Evolutionary conservation across 2,329 filamentous ascomycete genomes (phyloP).

Genomic region (Talaromyces islandicus): DNA sequence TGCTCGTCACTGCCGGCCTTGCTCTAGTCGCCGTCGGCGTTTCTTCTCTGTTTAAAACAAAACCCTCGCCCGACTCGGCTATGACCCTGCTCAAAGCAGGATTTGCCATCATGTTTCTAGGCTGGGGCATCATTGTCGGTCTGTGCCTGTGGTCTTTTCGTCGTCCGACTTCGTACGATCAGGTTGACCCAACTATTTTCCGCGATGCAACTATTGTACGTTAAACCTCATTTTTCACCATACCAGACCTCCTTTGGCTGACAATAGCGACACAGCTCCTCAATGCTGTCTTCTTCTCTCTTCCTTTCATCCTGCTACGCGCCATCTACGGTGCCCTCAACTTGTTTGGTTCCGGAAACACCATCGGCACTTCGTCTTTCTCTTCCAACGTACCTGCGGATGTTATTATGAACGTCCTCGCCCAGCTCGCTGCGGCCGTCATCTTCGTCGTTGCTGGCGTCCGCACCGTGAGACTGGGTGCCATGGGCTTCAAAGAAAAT

Average conservation of each 20-base stretch:
- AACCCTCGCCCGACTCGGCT: neutral
- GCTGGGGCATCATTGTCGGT: neutral
- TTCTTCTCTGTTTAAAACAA: neutral
- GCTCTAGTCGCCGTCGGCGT: constrained; percentile 6
- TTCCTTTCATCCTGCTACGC: constrained; percentile 5
- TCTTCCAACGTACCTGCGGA: constrained; percentile 5
- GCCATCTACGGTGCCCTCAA: constrained; percentile 7
- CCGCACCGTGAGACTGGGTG: neutral
- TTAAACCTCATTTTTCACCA: neutral
- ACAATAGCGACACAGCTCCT: neutral
- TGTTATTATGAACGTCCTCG: constrained; percentile 8
- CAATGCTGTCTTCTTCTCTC: constrained; percentile 8
- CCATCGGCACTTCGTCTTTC: constrained; percentile 1
- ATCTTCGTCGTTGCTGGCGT: constrained; percentile 2
- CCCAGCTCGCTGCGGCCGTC: constrained; percentile 1
- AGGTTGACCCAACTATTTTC: neutral
- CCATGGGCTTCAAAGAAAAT: neutral
- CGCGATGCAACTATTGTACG: constrained; percentile 6
- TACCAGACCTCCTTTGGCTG: neutral
- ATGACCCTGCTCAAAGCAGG: constrained; percentile 3
- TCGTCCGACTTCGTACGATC: neutral
- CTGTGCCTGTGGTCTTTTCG: neutral
- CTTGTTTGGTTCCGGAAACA: neutral
- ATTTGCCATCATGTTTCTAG: constrained; percentile 4
- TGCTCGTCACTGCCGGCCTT: constrained; percentile 5